These are phyloP conservation scores for Hanseniaspora thailandica DNA, from an alignment of 805 yeast species.

Conservation along the genomic window DNA sequence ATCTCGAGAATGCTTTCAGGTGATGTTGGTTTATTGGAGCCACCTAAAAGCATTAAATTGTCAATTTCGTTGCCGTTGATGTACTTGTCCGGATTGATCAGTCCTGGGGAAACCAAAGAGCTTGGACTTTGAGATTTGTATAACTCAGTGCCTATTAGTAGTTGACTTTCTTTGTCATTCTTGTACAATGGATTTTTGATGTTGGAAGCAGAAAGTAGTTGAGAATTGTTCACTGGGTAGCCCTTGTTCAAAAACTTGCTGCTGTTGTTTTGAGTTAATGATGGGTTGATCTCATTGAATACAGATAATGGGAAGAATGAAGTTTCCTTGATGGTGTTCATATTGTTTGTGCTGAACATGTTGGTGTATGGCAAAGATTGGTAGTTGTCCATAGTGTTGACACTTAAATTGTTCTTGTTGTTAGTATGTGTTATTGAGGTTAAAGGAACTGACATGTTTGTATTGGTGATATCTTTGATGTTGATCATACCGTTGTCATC, in stretches of 20 bases:
- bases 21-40: not conserved
- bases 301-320: constrained; percentile 8
- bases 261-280: not conserved
- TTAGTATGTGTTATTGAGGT: constrained; percentile 4
- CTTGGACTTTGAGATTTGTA: not conserved
- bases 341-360: constrained; percentile 6
- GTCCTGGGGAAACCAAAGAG: not conserved
- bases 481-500: constrained; percentile 19
- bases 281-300: not conserved
- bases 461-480: constrained; percentile 13
- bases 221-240: not conserved
- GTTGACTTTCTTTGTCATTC: not conserved
- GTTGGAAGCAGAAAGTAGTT: not conserved
- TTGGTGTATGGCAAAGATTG: constrained; percentile 6
- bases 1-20: not conserved
- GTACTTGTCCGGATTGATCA: not conserved
- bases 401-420: not conserved
- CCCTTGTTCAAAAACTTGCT: not conserved
- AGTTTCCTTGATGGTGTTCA: not conserved
- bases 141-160: constrained; percentile 1
- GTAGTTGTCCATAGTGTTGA: not conserved
- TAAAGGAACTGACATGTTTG: constrained; percentile 4
- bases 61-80: not conserved
- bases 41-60: not conserved
- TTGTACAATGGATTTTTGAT: not conserved